Percentiles rank a stretch among this genome's conserved stretches.
Conservation (phyloP, 164 flowering plant genomes). For the Vitis rupestris region DNA sequence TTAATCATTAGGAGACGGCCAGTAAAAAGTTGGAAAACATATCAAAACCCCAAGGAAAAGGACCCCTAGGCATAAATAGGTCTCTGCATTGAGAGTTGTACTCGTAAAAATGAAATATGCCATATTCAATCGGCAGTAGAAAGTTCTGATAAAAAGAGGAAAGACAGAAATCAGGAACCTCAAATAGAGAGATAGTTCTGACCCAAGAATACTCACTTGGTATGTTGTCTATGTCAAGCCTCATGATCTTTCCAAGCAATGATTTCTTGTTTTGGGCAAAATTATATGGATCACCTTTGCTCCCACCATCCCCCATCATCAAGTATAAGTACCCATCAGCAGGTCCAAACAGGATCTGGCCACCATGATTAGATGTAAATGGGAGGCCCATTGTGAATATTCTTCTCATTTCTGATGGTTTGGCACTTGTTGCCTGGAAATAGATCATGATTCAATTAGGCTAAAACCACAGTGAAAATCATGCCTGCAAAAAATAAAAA, state of each 20-base stretch:
- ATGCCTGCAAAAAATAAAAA: background rate
- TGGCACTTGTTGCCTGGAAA: slow-evolving; percentile 22
- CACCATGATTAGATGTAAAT: slow-evolving; percentile 33
- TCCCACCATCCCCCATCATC: slow-evolving; percentile 40
- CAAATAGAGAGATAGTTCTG: too few relatives aligned
- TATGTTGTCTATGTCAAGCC: slow-evolving; percentile 26
- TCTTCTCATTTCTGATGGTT: slow-evolving; percentile 38
- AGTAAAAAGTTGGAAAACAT: too few relatives aligned
- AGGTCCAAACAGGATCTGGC: slow-evolving; percentile 58
- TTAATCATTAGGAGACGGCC: too few relatives aligned
- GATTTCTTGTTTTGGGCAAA: slow-evolving; percentile 66
- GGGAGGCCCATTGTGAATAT: slow-evolving; percentile 49
- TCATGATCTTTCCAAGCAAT: slow-evolving; percentile 41
- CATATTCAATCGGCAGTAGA: too few relatives aligned
- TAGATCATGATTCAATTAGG: background rate
- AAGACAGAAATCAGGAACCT: too few relatives aligned
- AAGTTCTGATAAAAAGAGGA: too few relatives aligned
- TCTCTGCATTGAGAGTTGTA: too few relatives aligned
- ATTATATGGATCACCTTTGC: slow-evolving; percentile 48
- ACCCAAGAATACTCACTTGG: slow-evolving; percentile 23
- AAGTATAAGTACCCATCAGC: slow-evolving; percentile 43
- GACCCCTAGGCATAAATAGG: background rate
- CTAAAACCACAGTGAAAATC: background rate
- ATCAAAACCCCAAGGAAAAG: background rate
- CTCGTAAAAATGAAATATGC: too few relatives aligned